Evolutionary conservation across 176 grass and related monocot species (phyloP), one percentile per base, ranked within the genome.

Genomic region (Cenchrus americanus): DNA sequence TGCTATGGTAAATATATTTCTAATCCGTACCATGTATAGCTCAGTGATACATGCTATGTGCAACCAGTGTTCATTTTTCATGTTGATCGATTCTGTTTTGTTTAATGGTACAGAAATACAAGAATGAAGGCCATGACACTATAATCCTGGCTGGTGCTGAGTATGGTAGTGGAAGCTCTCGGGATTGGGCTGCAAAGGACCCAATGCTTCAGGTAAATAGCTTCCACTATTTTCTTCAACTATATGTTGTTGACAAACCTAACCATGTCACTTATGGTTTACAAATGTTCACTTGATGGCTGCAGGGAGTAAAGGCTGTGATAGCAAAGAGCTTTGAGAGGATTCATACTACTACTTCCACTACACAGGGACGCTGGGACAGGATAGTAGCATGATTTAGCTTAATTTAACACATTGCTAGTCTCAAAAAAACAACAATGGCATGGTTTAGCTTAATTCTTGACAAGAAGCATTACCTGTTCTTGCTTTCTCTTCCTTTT

Each of bases 251-350:
- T n/a, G 54, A 40, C 1, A 73, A 71, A 55, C 49, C 51, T 44
- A 23, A 43, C 30, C n/a, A 14, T 80, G 15, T 57, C 19, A 77
- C 73, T 87, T 61, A 86, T 57, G n/a, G 32, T 10, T 10, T 2
- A 2, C 14, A 9, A 32, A 43, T 7, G 55, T 74, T 67, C 34
- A 76, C 50, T 84, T 91, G 77, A 53, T 87, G 76, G 62, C 65
- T 94, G 47, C 82, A 97, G 95, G 95, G 95, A 64, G 95, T 97
- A 34, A 97, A 97, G 81, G 95, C 95, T 27, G 95, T 94, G 71
- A 94, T 97, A 77, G 90, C 95, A 7, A 97, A 97, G 79, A 97
- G 92, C 57, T 97, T 97, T 86, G 95, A 97, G 81, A 94, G 95
- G 84, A 97, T 97, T 79, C 95, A 97, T 67, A n/a, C n/a, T n/a